These are phyloP conservation scores for Avena atlantica DNA, from an alignment of 176 grass and related monocot genomes.

Conservation along the genomic window DNA sequence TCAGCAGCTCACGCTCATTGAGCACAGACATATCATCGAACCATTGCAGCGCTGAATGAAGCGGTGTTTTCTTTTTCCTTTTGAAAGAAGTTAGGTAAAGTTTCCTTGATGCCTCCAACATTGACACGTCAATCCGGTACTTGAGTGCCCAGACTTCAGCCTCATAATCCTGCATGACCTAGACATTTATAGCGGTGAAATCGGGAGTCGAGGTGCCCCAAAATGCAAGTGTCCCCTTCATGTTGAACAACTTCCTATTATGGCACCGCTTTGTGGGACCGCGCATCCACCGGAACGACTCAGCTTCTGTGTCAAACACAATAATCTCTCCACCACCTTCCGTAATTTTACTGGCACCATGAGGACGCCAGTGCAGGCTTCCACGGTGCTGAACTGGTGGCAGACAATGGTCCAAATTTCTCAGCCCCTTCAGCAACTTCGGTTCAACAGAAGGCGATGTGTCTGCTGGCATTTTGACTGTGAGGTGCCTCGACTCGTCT, in stretches of 20 bases:
- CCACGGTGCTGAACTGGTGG: not conserved
- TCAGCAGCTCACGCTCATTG: not conserved
- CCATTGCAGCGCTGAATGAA: not conserved
- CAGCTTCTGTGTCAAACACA: slow-evolving; percentile 14
- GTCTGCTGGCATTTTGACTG: not conserved
- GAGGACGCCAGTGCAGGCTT: not conserved
- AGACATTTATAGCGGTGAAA: not conserved
- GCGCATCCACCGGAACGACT: not conserved
- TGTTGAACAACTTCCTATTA: not conserved
- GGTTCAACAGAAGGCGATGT: not conserved
- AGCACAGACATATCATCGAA: not conserved
- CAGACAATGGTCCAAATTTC: not conserved
- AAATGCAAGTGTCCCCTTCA: not conserved
- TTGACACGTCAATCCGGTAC: not conserved
- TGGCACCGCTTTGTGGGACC: not conserved
- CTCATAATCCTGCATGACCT: slow-evolving; percentile 6
- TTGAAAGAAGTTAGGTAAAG: not conserved
- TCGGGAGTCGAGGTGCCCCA: not conserved
- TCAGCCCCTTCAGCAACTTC: not conserved
- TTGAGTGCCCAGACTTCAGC: not conserved
- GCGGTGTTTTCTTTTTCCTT: not conserved
- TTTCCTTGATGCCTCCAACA: not conserved
- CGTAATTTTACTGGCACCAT: not conserved
- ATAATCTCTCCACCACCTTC: not conserved
- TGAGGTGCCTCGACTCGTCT: not conserved